phyloP scores from a whole-genome alignment of 176 grass and related monocot species.

The Zea luxurians region DNA sequence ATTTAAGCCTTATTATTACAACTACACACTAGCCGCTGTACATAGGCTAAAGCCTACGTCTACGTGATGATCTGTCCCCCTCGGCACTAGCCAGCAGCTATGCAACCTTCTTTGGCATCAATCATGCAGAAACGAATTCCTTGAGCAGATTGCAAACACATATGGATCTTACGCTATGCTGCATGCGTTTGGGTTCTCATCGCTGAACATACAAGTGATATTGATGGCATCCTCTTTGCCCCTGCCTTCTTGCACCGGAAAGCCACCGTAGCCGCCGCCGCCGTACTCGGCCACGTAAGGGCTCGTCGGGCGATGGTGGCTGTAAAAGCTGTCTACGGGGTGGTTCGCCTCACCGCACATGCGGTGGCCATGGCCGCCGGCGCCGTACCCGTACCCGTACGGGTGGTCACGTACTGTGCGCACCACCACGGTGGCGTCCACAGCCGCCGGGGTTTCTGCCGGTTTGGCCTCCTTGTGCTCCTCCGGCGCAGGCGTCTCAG shows the following conservation, averaged over 20 bases:
- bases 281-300: constrained; percentile 42
- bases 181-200: constrained; percentile 79
- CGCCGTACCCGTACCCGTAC: not conserved
- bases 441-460: not conserved
- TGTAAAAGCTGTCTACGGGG: constrained; percentile 16
- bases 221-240: constrained; percentile 57
- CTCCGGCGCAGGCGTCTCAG: constrained; percentile 26
- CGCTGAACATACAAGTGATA: constrained; percentile 69
- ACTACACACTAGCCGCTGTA: constrained; percentile 3
- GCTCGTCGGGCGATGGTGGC: constrained; percentile 43
- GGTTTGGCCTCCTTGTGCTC: constrained; percentile 31
- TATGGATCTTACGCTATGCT: constrained; percentile 49
- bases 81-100: not conserved
- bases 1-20: not conserved
- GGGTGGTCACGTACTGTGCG: constrained; percentile 56
- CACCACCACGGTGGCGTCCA: constrained; percentile 38
- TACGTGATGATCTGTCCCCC: not conserved
- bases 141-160: not conserved
- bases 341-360: constrained; percentile 32
- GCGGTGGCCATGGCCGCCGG: not conserved
- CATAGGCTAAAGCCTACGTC: constrained; percentile 15
- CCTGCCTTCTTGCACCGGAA: constrained; percentile 34
- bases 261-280: constrained; percentile 1
- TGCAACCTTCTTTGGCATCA: not conserved
- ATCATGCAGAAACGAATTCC: constrained; percentile 16